These are phyloP conservation scores for Sugiyamaella castrensis DNA, from an alignment of 1,139 yeast genomes.

Conservation along the genomic window DNA sequence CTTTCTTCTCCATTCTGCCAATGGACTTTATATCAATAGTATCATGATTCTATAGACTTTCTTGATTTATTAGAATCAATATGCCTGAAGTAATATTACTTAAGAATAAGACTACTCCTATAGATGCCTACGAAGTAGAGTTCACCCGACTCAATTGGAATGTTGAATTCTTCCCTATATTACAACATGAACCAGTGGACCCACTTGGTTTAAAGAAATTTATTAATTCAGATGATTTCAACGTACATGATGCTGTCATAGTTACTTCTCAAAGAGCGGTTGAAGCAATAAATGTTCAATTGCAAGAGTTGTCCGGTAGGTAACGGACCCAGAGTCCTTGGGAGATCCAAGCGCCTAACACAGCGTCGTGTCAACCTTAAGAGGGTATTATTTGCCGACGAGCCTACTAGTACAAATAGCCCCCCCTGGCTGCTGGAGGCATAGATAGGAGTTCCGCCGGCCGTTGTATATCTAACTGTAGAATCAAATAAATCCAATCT, in stretches of 20 bases:
- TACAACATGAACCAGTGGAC: conserved; percentile 59
- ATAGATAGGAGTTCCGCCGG: not conserved
- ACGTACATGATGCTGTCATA: conserved; percentile 50
- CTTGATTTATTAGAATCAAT: not conserved
- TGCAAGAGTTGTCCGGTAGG: conserved; percentile 13
- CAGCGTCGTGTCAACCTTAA: too few species aligned
- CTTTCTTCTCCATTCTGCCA: too few species aligned
- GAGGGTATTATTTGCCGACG: too few species aligned
- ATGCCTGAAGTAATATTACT: conserved; percentile 38
- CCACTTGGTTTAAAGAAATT: conserved; percentile 44
- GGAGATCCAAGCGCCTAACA: too few species aligned
- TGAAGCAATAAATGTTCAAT: conserved; percentile 52
- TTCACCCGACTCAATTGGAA: conserved; percentile 35
- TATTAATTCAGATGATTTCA: conserved; percentile 45
- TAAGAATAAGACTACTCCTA: conserved; percentile 65
- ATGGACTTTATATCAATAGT: too few species aligned
- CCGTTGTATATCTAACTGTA: not conserved
- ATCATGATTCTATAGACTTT: too few species aligned
- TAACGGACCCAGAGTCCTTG: too few species aligned
- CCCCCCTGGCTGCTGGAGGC: not conserved
- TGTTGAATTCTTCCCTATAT: conserved; percentile 62
- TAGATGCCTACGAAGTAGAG: conserved; percentile 55
- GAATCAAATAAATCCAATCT: conserved; percentile 30
- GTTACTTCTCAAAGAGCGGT: conserved; percentile 94
- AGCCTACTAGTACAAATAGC: too few species aligned